Evolutionary conservation across 371 early-diverging fungal species (phyloP), one percentile per base, ranked within the genome.

Genomic region (Apophysomyces variabilis): DNA sequence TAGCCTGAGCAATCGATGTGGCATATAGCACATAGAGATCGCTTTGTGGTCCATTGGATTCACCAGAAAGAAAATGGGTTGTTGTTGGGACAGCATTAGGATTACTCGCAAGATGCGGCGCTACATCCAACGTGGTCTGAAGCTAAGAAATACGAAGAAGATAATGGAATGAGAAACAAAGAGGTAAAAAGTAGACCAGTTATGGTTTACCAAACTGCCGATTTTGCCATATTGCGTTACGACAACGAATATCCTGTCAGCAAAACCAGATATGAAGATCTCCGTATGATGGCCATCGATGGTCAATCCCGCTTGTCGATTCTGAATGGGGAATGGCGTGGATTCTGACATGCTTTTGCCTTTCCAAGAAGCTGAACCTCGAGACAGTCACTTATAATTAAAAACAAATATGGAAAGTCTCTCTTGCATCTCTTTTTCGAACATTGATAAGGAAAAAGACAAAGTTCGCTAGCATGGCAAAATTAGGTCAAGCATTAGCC

Each of bases 201-300:
- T 16, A n/a, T 39, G 8, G 5, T 60, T 62, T 79, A 89, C 89
- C 81, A 89, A 58, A 65, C 84, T 87, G 9, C 89, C 89, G 47
- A 87, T 83, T 62, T 77, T 83, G 58, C 87, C 87, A 66, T 83
- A 87, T 38, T 89, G 92, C 3, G 87, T 85, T 46, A 89, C 74
- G 7, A 90, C 68, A 56, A 89, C 77, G 46, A 92, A 83, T 41
- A 90, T 87, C 67, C 84, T 88, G 77, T 90, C 89, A 4, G 71
- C 45, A 58, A 87, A 90, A 0, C 89, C 86, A 9, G 85, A 77
- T 4, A 87, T 74, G 0, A 89, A 75, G 6, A 87, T 84, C 44
- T 92, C 91, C 1, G 91, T 90, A 66, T 90, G 89, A 18, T 67
- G 57, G 38, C 80, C 87, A 66, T 88, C 70, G 16, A 90, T 72